Percentiles rank a stretch among this genome's conserved stretches.
Evolutionary conservation across 768 basidiomycete species (phyloP).

Genomic region (Russula ochroleuca): DNA sequence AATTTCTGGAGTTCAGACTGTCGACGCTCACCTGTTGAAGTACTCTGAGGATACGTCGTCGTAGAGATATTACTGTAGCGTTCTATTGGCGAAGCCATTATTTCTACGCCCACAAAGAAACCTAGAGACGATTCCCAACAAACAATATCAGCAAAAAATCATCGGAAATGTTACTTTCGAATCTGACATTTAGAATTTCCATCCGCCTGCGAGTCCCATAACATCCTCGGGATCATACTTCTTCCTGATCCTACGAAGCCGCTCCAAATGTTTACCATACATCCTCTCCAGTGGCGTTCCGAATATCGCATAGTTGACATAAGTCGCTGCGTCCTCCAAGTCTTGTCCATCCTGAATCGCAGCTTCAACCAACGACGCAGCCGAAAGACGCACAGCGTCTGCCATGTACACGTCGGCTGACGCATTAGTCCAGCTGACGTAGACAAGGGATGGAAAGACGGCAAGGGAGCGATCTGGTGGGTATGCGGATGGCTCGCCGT

Average conservation of each 20-base stretch:
- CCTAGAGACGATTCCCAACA: too few species aligned
- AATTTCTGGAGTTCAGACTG: too few species aligned
- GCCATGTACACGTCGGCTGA: slow-evolving; percentile 34
- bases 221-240: slow-evolving; percentile 52
- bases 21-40: too few species aligned
- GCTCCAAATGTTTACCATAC: slow-evolving; percentile 47
- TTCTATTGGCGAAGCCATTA: too few species aligned
- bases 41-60: too few species aligned
- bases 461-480: slow-evolving; percentile 22
- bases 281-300: slow-evolving; percentile 50
- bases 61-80: too few species aligned
- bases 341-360: slow-evolving; percentile 41
- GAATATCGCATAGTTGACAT: slow-evolving; percentile 57
- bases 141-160: too few species aligned
- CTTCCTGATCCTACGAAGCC: slow-evolving; percentile 40
- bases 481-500: slow-evolving; percentile 19
- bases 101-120: too few species aligned
- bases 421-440: slow-evolving; percentile 44
- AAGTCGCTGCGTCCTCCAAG: slow-evolving; percentile 40
- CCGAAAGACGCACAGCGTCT: slow-evolving; percentile 4
- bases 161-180: not conserved
- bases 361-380: slow-evolving; percentile 38
- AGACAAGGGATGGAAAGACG: slow-evolving; percentile 20
- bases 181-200: slow-evolving; percentile 37
- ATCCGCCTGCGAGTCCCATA: slow-evolving; percentile 64